These are phyloP conservation scores for Pseudocercospora fijiensis DNA, from an alignment of 2,329 filamentous ascomycete genomes.

Conservation along the genomic window DNA sequence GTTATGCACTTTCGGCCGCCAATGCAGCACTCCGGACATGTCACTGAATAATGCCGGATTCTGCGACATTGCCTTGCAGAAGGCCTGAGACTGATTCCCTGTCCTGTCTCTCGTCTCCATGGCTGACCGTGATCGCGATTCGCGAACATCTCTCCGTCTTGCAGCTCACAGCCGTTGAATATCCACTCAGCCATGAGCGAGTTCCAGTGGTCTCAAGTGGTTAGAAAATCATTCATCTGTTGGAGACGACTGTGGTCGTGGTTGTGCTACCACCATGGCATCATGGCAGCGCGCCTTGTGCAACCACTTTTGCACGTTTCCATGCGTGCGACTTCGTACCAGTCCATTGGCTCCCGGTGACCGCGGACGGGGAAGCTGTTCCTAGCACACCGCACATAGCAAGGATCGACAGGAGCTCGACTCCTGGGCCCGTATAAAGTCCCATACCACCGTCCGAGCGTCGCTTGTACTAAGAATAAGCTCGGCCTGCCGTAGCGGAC, in stretches of 20 bases:
- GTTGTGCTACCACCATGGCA: neutral
- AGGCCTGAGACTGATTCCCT: neutral
- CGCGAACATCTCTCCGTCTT: neutral
- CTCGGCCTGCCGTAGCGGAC: no score
- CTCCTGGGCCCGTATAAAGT: no score
- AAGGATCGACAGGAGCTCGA: constrained; percentile 8
- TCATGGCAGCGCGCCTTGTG: constrained; percentile 3
- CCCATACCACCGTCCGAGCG: no score
- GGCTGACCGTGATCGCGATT: neutral
- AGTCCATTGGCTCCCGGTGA: constrained; percentile 1
- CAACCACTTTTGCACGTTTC: constrained; percentile 6
- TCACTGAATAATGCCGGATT: constrained; percentile 2
- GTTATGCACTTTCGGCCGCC: neutral
- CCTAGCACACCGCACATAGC: neutral
- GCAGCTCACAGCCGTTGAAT: neutral
- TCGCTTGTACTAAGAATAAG: no score
- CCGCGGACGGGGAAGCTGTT: constrained; percentile 3
- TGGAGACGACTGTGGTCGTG: neutral
- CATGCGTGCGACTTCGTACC: neutral
- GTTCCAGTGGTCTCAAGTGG: neutral
- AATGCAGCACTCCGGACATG: neutral
- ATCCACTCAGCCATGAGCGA: neutral
- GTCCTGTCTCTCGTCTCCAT: neutral
- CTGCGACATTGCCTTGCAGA: constrained; percentile 4
- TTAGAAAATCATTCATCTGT: neutral